A percentile compares a stretch with the other conserved stretches of the same genome.
phyloP scores from a whole-genome alignment of 306 rosid species.

The Vigna radiata region DNA sequence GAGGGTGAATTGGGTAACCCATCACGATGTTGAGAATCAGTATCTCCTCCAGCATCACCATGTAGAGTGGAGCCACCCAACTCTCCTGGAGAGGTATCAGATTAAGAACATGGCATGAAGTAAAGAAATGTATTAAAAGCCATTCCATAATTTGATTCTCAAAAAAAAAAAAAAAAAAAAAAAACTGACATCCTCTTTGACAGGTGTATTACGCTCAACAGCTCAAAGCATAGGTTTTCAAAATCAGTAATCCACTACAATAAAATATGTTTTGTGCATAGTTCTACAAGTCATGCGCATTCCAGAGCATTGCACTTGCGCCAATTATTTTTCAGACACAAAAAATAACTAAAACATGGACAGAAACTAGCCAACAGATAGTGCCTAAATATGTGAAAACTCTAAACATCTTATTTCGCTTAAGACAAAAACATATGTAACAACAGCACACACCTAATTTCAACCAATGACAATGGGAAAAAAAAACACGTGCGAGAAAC shows the following conservation, averaged over 20 bases:
- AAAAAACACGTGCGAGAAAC: not conserved
- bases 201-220: not conserved
- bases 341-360: not conserved
- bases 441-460: not conserved
- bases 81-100: constrained; percentile 63
- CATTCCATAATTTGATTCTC: not conserved
- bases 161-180: no score
- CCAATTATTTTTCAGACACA: constrained; percentile 4
- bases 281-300: not conserved
- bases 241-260: constrained; percentile 6
- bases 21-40: constrained; percentile 60
- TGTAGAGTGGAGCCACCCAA: constrained; percentile 91
- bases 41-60: constrained; percentile 81
- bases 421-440: constrained; percentile 13
- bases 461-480: constrained; percentile 25
- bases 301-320: not conserved
- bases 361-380: constrained; percentile 23
- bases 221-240: not conserved
- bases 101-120: constrained; percentile 12
- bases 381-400: not conserved
- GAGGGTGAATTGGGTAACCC: constrained; percentile 96
- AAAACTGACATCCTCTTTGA: not conserved
- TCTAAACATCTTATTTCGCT: not conserved
- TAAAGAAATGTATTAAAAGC: not conserved
- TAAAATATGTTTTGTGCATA: constrained; percentile 14